phyloP scores from a whole-genome alignment of 768 basidiomycete genomes.

The Lactifluus piperatus region DNA sequence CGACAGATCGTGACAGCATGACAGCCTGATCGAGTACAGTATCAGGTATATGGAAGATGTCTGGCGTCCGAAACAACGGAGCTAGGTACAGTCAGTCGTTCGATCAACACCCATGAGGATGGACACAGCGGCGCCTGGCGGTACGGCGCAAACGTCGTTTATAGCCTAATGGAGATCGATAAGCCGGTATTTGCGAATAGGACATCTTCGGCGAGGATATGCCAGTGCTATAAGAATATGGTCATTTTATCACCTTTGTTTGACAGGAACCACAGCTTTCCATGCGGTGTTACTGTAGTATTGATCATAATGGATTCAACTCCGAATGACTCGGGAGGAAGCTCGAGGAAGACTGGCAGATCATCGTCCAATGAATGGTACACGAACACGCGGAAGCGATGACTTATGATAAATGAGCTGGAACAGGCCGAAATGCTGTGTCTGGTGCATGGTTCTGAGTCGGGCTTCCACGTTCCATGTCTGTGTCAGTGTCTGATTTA shows the following conservation, averaged over 20 bases:
- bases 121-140: neutral
- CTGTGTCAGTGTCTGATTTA: no score
- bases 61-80: slow-evolving; percentile 7
- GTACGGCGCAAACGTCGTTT: neutral
- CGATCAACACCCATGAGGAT: neutral
- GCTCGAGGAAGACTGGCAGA: no score
- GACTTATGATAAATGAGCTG: no score
- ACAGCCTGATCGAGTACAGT: neutral
- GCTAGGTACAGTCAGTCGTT: neutral
- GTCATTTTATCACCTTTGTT: no score
- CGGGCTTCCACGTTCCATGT: no score
- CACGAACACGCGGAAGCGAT: no score
- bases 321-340: no score
- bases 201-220: neutral
- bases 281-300: neutral
- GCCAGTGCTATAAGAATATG: no score
- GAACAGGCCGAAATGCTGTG: no score
- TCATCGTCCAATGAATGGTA: no score
- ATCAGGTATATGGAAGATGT: neutral
- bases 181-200: neutral
- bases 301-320: no score
- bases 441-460: no score
- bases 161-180: neutral
- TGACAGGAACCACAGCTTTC: neutral
- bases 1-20: neutral